Conservation (phyloP, 2,329 filamentous ascomycete species). For the Ophiostoma fasciatum region DNA sequence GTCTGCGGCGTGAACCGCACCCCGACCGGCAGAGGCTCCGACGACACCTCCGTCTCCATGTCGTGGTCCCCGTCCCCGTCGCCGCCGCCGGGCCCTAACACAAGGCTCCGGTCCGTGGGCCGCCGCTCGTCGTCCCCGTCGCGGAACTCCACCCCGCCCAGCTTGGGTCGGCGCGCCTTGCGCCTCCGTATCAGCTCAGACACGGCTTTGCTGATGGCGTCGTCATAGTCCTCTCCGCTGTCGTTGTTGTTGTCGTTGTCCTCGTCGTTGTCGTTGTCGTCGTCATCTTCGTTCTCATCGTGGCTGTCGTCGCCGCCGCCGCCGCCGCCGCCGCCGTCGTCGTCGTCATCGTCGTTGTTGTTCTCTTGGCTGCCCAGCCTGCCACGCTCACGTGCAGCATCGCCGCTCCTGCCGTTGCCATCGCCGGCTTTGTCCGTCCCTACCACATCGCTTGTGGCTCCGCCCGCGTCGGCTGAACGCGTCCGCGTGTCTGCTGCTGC, state of each 20-base stretch:
- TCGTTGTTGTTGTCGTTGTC: constrained; percentile 6
- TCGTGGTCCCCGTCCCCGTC: constrained; percentile 4
- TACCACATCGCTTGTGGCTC: too few species aligned
- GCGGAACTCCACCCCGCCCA: constrained; percentile 43
- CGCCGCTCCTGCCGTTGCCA: too few species aligned
- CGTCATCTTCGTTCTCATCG: background rate
- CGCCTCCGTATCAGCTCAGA: constrained; percentile 36
- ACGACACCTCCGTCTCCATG: constrained; percentile 2
- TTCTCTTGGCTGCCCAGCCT: background rate
- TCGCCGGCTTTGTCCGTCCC: too few species aligned
- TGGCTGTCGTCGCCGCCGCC: constrained; percentile 3
- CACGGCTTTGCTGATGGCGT: constrained; percentile 24
- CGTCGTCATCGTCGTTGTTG: constrained; percentile 1
- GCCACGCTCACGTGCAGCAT: background rate
- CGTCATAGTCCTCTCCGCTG: constrained; percentile 7
- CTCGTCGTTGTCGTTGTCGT: background rate
- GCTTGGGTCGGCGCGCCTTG: constrained; percentile 32
- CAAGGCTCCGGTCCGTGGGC: background rate
- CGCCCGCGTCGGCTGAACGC: too few species aligned
- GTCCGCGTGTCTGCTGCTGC: background rate
- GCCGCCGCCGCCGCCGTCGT: constrained; percentile 7
- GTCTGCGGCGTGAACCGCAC: constrained; percentile 57
- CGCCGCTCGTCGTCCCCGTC: constrained; percentile 9
- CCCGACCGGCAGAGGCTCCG: constrained; percentile 6
- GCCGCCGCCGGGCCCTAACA: background rate